Percentiles rank a stretch among this genome's conserved stretches.
These are phyloP conservation scores for Xylaria nigripes DNA, from an alignment of 495 filamentous ascomycete species.

Conservation along the genomic window DNA sequence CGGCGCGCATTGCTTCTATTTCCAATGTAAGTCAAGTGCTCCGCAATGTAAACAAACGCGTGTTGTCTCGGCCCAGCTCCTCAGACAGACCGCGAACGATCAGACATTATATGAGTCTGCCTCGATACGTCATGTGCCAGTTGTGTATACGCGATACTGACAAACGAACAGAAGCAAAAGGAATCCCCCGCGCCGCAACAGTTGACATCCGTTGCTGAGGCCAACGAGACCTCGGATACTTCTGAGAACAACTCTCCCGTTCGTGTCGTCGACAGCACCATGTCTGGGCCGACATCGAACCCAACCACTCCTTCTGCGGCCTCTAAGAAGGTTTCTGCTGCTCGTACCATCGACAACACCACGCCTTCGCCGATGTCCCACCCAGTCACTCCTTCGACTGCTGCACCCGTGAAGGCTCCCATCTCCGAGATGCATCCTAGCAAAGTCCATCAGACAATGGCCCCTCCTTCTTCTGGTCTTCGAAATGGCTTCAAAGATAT, in stretches of 20 bases:
- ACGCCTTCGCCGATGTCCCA: constrained; percentile 36
- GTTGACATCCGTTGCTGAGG: constrained; percentile 37
- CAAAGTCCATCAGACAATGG: constrained; percentile 62
- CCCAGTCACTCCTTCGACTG: constrained; percentile 34
- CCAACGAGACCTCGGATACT: constrained; percentile 26
- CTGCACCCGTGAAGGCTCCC: constrained; percentile 47
- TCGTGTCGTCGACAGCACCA: constrained; percentile 4
- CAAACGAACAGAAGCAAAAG: constrained; percentile 8
- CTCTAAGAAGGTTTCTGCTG: not conserved
- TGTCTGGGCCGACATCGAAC: constrained; percentile 36
- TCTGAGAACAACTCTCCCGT: not conserved
- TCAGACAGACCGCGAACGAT: not conserved
- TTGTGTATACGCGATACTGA: not conserved
- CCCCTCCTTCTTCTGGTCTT: constrained; percentile 57
- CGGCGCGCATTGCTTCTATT: constrained; percentile 40
- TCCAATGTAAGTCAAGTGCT: constrained; percentile 30
- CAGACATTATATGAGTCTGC: not conserved
- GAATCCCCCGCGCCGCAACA: constrained; percentile 25
- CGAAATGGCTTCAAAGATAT: constrained; percentile 62
- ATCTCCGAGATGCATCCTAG: constrained; percentile 71
- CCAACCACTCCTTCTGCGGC: constrained; percentile 32
- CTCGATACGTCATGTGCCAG: not conserved
- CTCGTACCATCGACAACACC: not conserved
- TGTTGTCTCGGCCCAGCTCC: not conserved
- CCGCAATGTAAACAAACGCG: constrained; percentile 10